Evolutionary conservation across 495 filamentous ascomycete species (phyloP).

Genomic region (Tetracladium marchalianum): DNA sequence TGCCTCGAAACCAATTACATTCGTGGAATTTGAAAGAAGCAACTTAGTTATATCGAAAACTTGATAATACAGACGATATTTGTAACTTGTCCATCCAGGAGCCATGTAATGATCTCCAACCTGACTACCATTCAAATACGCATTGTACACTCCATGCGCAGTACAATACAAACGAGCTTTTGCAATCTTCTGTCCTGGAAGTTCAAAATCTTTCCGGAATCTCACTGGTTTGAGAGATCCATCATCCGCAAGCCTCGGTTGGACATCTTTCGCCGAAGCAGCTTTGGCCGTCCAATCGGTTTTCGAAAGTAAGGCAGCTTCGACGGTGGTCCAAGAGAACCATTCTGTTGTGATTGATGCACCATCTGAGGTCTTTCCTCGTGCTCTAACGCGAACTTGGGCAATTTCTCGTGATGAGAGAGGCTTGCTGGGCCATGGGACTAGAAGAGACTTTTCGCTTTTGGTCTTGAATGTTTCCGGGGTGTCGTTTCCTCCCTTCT

Average conservation of each 20-base stretch:
- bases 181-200: not conserved
- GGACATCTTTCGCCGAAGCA: conserved; percentile 18
- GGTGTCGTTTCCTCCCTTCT: conserved; percentile 19
- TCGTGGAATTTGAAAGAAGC: conserved; percentile 19
- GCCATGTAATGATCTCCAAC: conserved; percentile 37
- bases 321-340: conserved; percentile 16
- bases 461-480: conserved; percentile 19
- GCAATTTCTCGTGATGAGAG: conserved; percentile 30
- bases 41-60: conserved; percentile 38
- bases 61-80: conserved; percentile 38
- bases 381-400: conserved; percentile 25
- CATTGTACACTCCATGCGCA: conserved; percentile 38
- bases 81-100: conserved; percentile 47
- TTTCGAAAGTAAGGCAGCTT: conserved; percentile 25
- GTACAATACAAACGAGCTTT: conserved; percentile 43
- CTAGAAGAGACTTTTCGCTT: conserved; percentile 26
- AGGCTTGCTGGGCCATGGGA: conserved; percentile 36
- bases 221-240: conserved; percentile 15
- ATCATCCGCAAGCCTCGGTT: conserved; percentile 2
- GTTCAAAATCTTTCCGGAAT: conserved; percentile 10
- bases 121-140: conserved; percentile 35
- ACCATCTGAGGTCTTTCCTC: not conserved
- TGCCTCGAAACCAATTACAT: conserved; percentile 38
- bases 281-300: conserved; percentile 28
- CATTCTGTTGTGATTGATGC: not conserved